A percentile compares a stretch with the other conserved stretches of the same genome.
These are phyloP conservation scores for Podochytrium sp. DNA, from an alignment of 192 early-diverging fungal species.

Conservation along the genomic window DNA sequence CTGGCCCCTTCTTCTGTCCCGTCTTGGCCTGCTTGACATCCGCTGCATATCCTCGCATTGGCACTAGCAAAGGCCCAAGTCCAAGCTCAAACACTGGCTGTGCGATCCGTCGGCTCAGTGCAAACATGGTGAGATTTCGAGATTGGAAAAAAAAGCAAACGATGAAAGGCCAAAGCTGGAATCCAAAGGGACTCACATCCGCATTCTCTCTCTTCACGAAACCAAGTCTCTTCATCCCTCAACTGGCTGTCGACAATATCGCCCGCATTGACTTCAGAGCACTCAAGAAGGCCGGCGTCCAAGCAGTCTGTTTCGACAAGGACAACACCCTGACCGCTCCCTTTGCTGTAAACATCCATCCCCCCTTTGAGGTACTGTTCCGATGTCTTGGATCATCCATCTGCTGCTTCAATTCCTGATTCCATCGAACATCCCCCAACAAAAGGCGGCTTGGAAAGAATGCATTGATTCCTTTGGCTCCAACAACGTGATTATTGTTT, in stretches of 20 bases:
- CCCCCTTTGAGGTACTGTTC: constrained; percentile 57
- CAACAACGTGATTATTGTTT: constrained; percentile 77
- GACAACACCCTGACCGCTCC: constrained; percentile 94
- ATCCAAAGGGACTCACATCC: constrained; percentile 65
- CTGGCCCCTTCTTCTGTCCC: constrained; percentile 26
- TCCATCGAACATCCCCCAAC: not conserved
- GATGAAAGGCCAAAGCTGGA: constrained; percentile 70
- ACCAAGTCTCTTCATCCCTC: constrained; percentile 75
- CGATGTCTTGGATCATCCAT: not conserved
- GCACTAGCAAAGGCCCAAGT: not conserved
- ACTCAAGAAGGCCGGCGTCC: constrained; percentile 65
- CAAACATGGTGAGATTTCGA: not conserved
- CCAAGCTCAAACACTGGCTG: not conserved
- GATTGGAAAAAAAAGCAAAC: constrained; percentile 18
- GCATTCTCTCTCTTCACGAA: constrained; percentile 56
- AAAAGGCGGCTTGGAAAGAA: constrained; percentile 65
- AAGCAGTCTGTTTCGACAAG: constrained; percentile 90
- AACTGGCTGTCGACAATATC: constrained; percentile 68
- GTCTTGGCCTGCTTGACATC: constrained; percentile 35
- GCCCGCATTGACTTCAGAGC: constrained; percentile 60
- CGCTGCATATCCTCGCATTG: constrained; percentile 7
- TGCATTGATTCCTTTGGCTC: constrained; percentile 67
- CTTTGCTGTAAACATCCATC: constrained; percentile 70
- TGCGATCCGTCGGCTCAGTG: not conserved
- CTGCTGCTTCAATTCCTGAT: not conserved